Evolutionary conservation across 208 protist species (phyloP).

Genomic region (Naegleria lovaniensis): DNA sequence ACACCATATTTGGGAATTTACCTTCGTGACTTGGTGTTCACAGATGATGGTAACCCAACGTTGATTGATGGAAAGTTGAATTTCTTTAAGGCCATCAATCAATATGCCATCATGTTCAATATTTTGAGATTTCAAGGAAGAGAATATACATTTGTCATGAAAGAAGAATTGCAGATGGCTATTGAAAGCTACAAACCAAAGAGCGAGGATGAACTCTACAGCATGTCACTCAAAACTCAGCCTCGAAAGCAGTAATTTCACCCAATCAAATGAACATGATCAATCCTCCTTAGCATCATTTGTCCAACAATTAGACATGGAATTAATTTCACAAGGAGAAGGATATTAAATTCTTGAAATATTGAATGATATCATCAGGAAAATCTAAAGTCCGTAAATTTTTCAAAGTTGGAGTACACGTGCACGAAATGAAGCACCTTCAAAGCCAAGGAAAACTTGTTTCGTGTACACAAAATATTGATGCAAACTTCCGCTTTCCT

Average conservation of each 20-base stretch:
- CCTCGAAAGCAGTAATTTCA: background rate
- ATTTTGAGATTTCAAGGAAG: background rate
- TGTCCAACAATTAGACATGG: no score
- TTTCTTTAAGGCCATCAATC: background rate
- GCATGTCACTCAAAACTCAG: background rate
- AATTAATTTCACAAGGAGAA: no score
- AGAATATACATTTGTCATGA: background rate
- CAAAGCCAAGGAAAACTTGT: no score
- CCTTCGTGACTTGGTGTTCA: slow-evolving; percentile 26
- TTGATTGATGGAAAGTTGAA: slow-evolving; percentile 14
- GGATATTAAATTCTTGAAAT: no score
- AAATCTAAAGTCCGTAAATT: no score
- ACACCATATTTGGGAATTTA: slow-evolving; percentile 45
- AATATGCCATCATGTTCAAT: background rate
- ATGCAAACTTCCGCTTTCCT: no score
- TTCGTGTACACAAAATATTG: no score
- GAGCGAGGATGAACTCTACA: background rate
- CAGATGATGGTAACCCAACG: slow-evolving; percentile 28
- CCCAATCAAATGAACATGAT: no score
- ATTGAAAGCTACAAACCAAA: background rate
- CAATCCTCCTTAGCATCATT: no score
- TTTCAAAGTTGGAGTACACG: no score
- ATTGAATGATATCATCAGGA: no score
- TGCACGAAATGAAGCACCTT: no score
- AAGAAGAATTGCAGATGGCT: background rate